These are phyloP conservation scores for Ophiostoma quercus DNA, from an alignment of 2,329 filamentous ascomycete species.

Conservation along the genomic window DNA sequence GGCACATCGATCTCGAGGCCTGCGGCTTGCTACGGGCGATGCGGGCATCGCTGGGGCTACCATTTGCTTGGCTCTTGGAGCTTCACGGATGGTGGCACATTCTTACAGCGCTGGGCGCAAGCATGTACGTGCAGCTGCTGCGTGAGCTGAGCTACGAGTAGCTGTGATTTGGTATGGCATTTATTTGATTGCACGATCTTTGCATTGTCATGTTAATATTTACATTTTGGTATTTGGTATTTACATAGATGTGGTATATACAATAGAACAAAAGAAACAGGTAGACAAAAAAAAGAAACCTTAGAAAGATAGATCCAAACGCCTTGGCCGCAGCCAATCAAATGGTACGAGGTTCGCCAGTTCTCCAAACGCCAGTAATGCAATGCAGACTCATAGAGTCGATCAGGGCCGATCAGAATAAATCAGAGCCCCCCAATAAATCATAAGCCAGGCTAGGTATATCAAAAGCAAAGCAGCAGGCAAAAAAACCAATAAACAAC, in stretches of 20 bases:
- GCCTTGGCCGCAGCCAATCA: neutral
- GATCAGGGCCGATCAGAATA: no score
- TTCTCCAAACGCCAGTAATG: slow-evolving; percentile 6
- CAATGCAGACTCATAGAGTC: neutral
- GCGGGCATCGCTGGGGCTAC: slow-evolving; percentile 46
- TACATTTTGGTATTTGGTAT: neutral
- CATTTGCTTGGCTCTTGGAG: slow-evolving; percentile 52
- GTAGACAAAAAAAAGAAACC: neutral
- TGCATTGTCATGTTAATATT: neutral
- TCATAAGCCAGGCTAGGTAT: slow-evolving; percentile 4
- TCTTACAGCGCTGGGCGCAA: slow-evolving; percentile 51
- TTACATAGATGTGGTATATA: neutral
- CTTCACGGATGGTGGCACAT: slow-evolving; percentile 62
- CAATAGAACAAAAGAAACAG: neutral
- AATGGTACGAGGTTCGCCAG: neutral
- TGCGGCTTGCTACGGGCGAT: slow-evolving; percentile 44
- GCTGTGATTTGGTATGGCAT: neutral
- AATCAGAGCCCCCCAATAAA: neutral
- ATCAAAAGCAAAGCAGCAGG: neutral
- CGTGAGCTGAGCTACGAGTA: slow-evolving; percentile 16
- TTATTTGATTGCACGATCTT: no score
- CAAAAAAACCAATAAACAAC: neutral
- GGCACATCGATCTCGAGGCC: slow-evolving; percentile 52
- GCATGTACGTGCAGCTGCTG: slow-evolving; percentile 21
- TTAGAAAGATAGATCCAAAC: neutral